Conservation (phyloP, 179 eudicot genomes). For the Gypsophila paniculata region DNA sequence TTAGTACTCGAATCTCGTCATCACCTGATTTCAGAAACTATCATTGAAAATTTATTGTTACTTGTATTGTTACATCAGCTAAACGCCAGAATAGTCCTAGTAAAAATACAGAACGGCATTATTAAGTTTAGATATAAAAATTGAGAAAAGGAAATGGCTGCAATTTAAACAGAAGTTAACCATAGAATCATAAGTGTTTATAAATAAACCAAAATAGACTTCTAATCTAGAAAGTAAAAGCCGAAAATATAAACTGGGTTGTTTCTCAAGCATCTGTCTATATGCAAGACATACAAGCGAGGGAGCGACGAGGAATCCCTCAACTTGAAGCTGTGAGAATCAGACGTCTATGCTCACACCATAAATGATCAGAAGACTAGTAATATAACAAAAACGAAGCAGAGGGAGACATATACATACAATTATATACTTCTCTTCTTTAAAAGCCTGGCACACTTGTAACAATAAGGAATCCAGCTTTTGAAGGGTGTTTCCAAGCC, state of each 20-base stretch:
- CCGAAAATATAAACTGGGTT: not conserved
- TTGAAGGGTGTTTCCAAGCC: conserved; percentile 87
- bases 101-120: not conserved
- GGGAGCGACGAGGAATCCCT: not conserved
- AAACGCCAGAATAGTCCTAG: not conserved
- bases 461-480: conserved; percentile 86
- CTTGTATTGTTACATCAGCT: not conserved
- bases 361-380: not conserved
- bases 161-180: not conserved
- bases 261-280: not conserved
- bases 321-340: not conserved
- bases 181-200: not conserved
- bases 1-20: not conserved
- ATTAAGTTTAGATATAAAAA: not conserved
- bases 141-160: not conserved
- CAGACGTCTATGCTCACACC: not conserved
- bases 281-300: not conserved
- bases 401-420: conserved; percentile 40
- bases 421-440: conserved; percentile 68
- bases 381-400: not conserved
- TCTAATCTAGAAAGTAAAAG: not conserved
- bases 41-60: not conserved
- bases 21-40: not conserved
- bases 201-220: not conserved
- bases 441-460: conserved; percentile 87